Percentiles rank a stretch among this genome's conserved stretches.
These are phyloP conservation scores for Hysterium pulicare DNA, from an alignment of 2,329 filamentous ascomycete genomes.

Conservation along the genomic window DNA sequence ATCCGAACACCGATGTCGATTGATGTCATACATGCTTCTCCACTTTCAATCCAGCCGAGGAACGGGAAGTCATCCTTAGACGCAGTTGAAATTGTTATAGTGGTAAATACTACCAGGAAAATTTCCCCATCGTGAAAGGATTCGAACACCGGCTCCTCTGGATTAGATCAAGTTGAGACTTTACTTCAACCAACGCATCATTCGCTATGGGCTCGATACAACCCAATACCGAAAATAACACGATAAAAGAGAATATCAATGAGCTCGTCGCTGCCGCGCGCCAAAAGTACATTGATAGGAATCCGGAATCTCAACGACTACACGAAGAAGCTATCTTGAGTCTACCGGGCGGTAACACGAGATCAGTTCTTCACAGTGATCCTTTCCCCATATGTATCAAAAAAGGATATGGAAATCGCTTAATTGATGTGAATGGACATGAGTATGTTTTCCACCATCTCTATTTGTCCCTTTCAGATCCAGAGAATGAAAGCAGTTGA, in stretches of 20 bases:
- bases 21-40: no score
- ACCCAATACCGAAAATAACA: background rate
- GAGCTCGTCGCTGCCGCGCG: conserved; percentile 1
- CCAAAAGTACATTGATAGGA: conserved; percentile 4
- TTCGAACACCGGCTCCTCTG: no score
- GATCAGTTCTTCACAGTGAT: conserved; percentile 23
- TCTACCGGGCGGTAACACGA: conserved; percentile 31
- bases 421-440: conserved; percentile 18
- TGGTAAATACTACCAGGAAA: no score
- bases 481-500: conserved; percentile 2
- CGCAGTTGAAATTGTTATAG: no score
- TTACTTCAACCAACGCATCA: no score
- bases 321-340: conserved; percentile 15
- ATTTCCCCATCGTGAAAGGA: no score
- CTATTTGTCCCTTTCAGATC: conserved; percentile 27
- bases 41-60: no score
- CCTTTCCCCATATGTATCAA: conserved; percentile 27
- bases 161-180: no score
- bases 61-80: no score
- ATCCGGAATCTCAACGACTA: conserved; percentile 8
- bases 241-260: background rate
- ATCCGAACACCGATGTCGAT: no score
- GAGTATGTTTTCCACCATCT: background rate
- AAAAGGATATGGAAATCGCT: conserved; percentile 9
- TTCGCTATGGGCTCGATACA: background rate